Evolutionary conservation across 768 basidiomycete genomes (phyloP), one percentile per base, ranked within the genome.

Genomic region (Kwoniella sp.): DNA sequence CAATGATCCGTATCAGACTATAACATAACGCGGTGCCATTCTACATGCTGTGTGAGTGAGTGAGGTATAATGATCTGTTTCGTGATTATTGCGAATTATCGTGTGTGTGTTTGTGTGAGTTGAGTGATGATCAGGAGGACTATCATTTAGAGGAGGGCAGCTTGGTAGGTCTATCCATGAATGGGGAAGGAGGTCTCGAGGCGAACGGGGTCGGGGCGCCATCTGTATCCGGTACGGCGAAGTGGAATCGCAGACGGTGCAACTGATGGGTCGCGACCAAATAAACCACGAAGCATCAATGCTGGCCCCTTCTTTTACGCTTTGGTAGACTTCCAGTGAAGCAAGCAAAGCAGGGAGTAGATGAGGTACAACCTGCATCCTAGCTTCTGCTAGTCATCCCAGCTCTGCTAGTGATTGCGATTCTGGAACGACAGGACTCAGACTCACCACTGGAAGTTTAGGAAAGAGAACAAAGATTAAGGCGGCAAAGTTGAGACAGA

Each of bases 381-480:
- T n/a, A n/a, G n/a, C n/a, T n/a, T n/a, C n/a, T n/a, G n/a, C n/a
- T n/a, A n/a, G n/a, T n/a, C n/a, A n/a, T n/a, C n/a, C n/a, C n/a
- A n/a, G n/a, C n/a, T n/a, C n/a, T n/a, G n/a, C n/a, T n/a, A n/a
- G n/a, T n/a, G n/a, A n/a, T n/a, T n/a, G n/a, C n/a, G n/a, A n/a
- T n/a, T n/a, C n/a, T n/a, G n/a, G n/a, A n/a, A n/a, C n/a, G n/a
- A n/a, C n/a, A n/a, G n/a, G n/a, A n/a, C n/a, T n/a, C n/a, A n/a
- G 26, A 70, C 85, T 69, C 80, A 93, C 93, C 82, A 90, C 87
- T 46, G 96, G 96, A n/a, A 98, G 85, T 81, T 98, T 98, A 27
- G 96, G 94, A 68, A 96, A 88, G 64, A 98, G 86, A 25, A 90
- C 90, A 65, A 94, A 83, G 36, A 82, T 68, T 15, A 89, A 83